A percentile compares a stretch with the other conserved stretches of the same genome.
Evolutionary conservation across 129 eudicot genomes (phyloP).

Genomic region (Ambrosia artemisiifolia): DNA sequence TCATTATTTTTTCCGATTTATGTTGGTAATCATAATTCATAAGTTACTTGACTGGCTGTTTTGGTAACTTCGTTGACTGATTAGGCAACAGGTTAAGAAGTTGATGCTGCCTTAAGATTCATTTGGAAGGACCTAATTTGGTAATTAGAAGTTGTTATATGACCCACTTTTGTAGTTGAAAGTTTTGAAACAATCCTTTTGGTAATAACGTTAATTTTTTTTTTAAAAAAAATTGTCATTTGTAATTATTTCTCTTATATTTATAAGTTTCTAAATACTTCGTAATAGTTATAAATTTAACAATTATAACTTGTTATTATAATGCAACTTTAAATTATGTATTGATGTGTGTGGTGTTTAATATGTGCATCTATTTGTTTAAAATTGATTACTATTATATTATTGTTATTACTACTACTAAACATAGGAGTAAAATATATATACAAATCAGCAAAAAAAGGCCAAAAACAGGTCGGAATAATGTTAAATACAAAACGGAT

Average conservation of each 20-base stretch:
- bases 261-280: neutral
- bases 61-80: neutral
- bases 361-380: neutral
- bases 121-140: neutral
- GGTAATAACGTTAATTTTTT: neutral
- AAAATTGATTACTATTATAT: neutral
- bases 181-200: neutral
- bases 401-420: neutral
- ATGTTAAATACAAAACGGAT: neutral
- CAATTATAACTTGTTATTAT: neutral
- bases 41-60: neutral
- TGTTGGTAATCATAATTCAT: conserved; percentile 1
- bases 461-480: neutral
- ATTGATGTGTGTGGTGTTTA: neutral
- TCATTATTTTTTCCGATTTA: neutral
- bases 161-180: neutral
- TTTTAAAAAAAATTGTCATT: neutral
- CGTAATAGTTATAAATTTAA: neutral
- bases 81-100: neutral
- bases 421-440: neutral
- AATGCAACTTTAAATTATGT: neutral
- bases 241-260: neutral
- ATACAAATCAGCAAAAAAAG: neutral
- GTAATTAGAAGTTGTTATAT: neutral
- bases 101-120: neutral